Evolutionary conservation across 495 filamentous ascomycete genomes (phyloP).

Genomic region (Bombardia bombarda): DNA sequence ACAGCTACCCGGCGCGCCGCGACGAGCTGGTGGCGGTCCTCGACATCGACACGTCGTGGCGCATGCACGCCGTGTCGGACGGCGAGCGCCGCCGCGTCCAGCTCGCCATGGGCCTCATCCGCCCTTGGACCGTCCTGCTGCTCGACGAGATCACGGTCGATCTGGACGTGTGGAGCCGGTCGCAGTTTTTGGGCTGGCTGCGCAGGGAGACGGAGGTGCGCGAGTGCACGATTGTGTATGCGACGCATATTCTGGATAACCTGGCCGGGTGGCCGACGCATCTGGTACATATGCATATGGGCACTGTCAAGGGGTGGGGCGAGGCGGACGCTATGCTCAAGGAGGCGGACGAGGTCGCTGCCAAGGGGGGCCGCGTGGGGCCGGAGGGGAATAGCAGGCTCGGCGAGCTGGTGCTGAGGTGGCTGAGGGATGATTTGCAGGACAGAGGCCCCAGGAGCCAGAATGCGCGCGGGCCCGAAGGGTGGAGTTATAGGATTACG

Average conservation of each 20-base stretch:
- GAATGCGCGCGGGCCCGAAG: constrained; percentile 51
- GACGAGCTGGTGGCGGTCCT: constrained; percentile 83
- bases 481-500: constrained; percentile 59
- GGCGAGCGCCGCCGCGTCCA: constrained; percentile 89
- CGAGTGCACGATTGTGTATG: constrained; percentile 89
- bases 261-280: constrained; percentile 89
- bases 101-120: constrained; percentile 86
- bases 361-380: constrained; percentile 30
- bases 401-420: constrained; percentile 77
- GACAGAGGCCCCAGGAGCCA: constrained; percentile 68
- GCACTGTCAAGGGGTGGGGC: constrained; percentile 79
- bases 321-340: constrained; percentile 44
- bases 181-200: constrained; percentile 80
- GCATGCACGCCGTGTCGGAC: constrained; percentile 90
- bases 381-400: constrained; percentile 62
- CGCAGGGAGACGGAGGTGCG: constrained; percentile 77
- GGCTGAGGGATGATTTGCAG: constrained; percentile 76
- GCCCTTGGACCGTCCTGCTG: constrained; percentile 87
- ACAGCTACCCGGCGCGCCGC: constrained; percentile 67
- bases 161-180: constrained; percentile 75
- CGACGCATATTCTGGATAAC: constrained; percentile 94
- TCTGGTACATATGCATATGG: constrained; percentile 88
- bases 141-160: constrained; percentile 98
- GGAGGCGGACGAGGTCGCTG: constrained; percentile 11
- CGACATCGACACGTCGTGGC: constrained; percentile 86